Conservation (phyloP, 495 filamentous ascomycete genomes). For the Penicillium coprophilum region DNA sequence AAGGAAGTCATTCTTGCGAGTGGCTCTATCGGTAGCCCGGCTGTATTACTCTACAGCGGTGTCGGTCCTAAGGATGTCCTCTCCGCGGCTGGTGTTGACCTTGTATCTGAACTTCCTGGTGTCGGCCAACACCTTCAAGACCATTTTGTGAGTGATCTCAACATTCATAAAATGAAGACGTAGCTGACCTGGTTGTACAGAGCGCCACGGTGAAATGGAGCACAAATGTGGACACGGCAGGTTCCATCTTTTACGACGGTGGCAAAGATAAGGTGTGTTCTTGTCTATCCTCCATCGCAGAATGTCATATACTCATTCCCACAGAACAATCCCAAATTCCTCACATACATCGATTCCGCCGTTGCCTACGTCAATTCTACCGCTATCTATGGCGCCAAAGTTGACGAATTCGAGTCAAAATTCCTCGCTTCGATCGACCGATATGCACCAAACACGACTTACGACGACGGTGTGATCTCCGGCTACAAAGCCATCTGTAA, state of each 20-base stretch:
- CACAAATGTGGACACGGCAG: constrained; percentile 28
- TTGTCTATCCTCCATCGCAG: background rate
- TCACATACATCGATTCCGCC: constrained; percentile 35
- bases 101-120: constrained; percentile 47
- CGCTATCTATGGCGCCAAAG: constrained; percentile 19
- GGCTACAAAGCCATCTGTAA: constrained; percentile 39
- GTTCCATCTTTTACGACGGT: constrained; percentile 32
- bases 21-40: constrained; percentile 56
- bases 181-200: constrained; percentile 17
- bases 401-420: constrained; percentile 15
- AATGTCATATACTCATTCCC: constrained; percentile 9
- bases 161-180: background rate
- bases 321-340: constrained; percentile 28
- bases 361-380: constrained; percentile 36
- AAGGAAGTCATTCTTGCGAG: constrained; percentile 58
- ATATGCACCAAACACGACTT: constrained; percentile 29
- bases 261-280: constrained; percentile 27
- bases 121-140: constrained; percentile 54
- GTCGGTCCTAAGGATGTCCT: constrained; percentile 45
- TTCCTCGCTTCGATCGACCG: constrained; percentile 24
- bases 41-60: constrained; percentile 52
- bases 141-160: constrained; percentile 33
- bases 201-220: constrained; percentile 34
- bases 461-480: constrained; percentile 25
- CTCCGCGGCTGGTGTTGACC: constrained; percentile 34